Evolutionary conservation across 2,329 filamentous ascomycete genomes (phyloP), one percentile per base, ranked within the genome.

Genomic region (Fusarium sarcochroum): DNA sequence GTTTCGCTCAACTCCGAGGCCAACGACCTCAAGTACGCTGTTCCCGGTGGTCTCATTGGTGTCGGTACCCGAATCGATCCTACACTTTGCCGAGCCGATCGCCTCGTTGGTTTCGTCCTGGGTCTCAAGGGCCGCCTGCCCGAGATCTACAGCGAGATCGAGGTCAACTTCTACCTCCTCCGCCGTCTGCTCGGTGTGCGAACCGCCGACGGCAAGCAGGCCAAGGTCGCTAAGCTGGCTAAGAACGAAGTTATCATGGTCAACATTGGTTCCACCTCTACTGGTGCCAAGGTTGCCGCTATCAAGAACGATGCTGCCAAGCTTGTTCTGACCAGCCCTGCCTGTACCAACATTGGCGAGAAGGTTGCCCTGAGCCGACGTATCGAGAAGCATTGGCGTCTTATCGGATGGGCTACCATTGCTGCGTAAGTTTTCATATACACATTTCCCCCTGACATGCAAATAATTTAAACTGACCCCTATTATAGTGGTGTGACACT

Each of bases 171-270:
- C 87, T 99, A 98, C 88, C 88, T 99, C 66, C 91, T 99, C 68
- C 92, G 95, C 76, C 89, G 96, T 75, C 87, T 99, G 67, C 89
- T 99, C 58, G 96, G 96, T 89, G 96, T 99, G 76, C 94, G 97
- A 85, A 97, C 96, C 46, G 94, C 95, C 68, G 96, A 99, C 74
- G 96, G 96, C 80, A 99, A 99, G 87, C 96, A 98, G 84, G 95
- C 95, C 77, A 99, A 99, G 91, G 96, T 99, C 72, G 94, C 94
- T 75, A 99, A 99, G 86, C 87, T 99, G 71, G 87, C 94, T 59
- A 99, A 98, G 90, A 98, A 97, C 83, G 96, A 99, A 82, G 94
- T 98, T 76, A 91, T 99, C 82, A 98, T 99, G 96, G 96, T 99
- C 72, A 99, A 99, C 86, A 99, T 99, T 79, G 96, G 96, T 66